phyloP scores from a whole-genome alignment of 257 asterid genomes.

The Solanum pinnatisectum region DNA sequence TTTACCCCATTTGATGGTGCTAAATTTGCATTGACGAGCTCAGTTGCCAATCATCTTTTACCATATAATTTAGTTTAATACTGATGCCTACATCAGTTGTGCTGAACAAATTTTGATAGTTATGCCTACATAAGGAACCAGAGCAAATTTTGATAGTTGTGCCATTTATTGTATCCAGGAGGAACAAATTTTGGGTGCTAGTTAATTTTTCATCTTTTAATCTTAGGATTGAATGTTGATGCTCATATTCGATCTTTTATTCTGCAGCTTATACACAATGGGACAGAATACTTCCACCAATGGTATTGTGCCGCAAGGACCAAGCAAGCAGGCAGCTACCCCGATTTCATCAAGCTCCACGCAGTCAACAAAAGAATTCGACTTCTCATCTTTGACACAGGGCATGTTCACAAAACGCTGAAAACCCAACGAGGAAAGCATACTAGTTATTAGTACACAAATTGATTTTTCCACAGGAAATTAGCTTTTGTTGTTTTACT shows the following conservation, averaged over 20 bases:
- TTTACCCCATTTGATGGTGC: not conserved
- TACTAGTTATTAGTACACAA: slow-evolving; percentile 12
- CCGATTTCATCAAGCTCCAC: slow-evolving; percentile 39
- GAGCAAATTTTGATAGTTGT: not conserved
- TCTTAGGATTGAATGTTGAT: not conserved
- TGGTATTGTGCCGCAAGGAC: slow-evolving; percentile 37
- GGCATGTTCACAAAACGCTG: slow-evolving; percentile 71
- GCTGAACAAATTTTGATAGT: not conserved
- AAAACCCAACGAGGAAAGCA: not conserved
- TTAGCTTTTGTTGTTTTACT: slow-evolving; percentile 20
- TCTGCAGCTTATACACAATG: slow-evolving; percentile 41
- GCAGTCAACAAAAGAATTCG: slow-evolving; percentile 63
- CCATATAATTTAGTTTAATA: not conserved
- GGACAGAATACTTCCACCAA: slow-evolving; percentile 44
- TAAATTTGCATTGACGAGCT: not conserved
- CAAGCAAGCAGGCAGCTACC: slow-evolving; percentile 27
- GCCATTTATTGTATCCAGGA: not conserved
- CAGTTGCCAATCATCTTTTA: not conserved
- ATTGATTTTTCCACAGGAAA: slow-evolving; percentile 8
- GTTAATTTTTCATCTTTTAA: not conserved
- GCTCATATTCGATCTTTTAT: not conserved
- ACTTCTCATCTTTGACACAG: slow-evolving; percentile 89
- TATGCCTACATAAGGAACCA: too few relatives aligned
- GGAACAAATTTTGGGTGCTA: not conserved
- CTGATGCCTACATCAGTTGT: not conserved